phyloP scores from a whole-genome alignment of 2,329 filamentous ascomycete species.

The Nigrospora sphaerica region DNA sequence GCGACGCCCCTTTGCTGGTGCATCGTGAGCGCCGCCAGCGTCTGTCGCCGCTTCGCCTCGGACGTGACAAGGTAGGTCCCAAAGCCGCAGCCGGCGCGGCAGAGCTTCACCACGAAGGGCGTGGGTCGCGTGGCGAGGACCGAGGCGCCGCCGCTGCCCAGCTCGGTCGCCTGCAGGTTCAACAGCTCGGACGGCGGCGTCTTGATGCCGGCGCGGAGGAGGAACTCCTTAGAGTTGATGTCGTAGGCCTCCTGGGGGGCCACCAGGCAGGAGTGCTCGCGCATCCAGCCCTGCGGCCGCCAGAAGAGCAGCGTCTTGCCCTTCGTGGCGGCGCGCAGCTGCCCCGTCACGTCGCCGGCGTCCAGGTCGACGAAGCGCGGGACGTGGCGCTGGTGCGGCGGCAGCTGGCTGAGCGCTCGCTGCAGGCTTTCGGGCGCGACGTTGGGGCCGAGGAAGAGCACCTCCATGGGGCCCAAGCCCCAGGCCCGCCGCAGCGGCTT shows the following conservation, averaged over 20 bases:
- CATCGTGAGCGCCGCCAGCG: conserved; percentile 5
- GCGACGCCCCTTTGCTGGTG: conserved; percentile 9
- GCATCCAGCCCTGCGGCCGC: conserved; percentile 16
- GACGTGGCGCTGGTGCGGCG: conserved; percentile 10
- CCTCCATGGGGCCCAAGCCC: conserved; percentile 13
- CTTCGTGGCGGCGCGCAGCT: conserved; percentile 4
- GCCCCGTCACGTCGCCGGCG: background rate
- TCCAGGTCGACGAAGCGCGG: conserved; percentile 10
- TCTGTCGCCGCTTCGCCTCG: conserved; percentile 4
- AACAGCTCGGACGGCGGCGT: conserved; percentile 8
- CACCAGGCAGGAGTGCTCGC: conserved; percentile 11
- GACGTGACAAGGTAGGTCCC: conserved; percentile 13
- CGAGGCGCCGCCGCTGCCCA: background rate
- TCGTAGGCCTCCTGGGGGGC: conserved; percentile 12
- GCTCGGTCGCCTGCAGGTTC: conserved; percentile 5
- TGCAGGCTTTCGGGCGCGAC: conserved; percentile 8
- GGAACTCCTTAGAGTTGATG: conserved; percentile 14
- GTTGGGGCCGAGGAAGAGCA: conserved; percentile 12
- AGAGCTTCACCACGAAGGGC: conserved; percentile 15
- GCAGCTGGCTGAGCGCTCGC: conserved; percentile 11
- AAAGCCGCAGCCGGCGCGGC: conserved; percentile 14
- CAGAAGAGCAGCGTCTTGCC: conserved; percentile 13
- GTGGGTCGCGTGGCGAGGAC: conserved; percentile 5
- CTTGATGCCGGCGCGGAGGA: conserved; percentile 11
- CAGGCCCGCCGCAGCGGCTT: conserved; percentile 15